Percentiles rank a stretch among this genome's conserved stretches.
These are phyloP conservation scores for Rhododendron williamsianum DNA, from an alignment of 148 eudicot species.

Conservation along the genomic window DNA sequence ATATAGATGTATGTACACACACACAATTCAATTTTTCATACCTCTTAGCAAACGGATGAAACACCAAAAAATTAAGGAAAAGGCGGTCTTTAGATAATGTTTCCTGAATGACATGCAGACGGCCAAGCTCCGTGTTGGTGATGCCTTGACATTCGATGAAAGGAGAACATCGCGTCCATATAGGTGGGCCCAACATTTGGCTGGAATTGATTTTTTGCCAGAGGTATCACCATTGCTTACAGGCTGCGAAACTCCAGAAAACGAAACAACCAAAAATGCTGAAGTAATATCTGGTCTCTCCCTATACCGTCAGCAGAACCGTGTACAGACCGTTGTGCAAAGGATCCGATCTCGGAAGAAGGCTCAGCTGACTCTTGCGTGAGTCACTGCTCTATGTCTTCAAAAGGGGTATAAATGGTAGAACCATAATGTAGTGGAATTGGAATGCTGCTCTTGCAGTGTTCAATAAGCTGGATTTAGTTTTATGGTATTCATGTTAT, in stretches of 20 bases:
- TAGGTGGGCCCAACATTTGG: constrained; percentile 95
- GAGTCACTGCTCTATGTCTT: constrained; percentile 61
- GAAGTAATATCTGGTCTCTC: constrained; percentile 68
- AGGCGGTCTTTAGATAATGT: not conserved
- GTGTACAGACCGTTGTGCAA: constrained; percentile 78
- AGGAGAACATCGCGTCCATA: constrained; percentile 66
- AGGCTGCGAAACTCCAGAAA: constrained; percentile 31
- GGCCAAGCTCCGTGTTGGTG: constrained; percentile 68
- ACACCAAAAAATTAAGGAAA: not conserved
- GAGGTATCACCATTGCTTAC: constrained; percentile 70
- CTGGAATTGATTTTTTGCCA: constrained; percentile 90
- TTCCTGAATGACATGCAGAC: constrained; percentile 45
- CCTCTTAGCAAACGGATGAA: not conserved
- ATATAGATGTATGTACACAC: not conserved
- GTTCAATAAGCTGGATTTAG: constrained; percentile 10
- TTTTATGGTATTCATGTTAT: constrained; percentile 11
- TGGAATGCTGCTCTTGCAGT: constrained; percentile 8
- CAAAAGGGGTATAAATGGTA: constrained; percentile 13
- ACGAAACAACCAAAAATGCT: constrained; percentile 41
- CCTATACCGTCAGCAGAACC: constrained; percentile 73
- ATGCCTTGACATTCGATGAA: constrained; percentile 59
- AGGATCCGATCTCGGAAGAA: constrained; percentile 78
- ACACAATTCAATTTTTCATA: not conserved
- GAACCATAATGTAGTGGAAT: constrained; percentile 27
- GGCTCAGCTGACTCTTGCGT: constrained; percentile 90